Conservation (phyloP, 768 basidiomycete species). For the Suillus brevipes region DNA sequence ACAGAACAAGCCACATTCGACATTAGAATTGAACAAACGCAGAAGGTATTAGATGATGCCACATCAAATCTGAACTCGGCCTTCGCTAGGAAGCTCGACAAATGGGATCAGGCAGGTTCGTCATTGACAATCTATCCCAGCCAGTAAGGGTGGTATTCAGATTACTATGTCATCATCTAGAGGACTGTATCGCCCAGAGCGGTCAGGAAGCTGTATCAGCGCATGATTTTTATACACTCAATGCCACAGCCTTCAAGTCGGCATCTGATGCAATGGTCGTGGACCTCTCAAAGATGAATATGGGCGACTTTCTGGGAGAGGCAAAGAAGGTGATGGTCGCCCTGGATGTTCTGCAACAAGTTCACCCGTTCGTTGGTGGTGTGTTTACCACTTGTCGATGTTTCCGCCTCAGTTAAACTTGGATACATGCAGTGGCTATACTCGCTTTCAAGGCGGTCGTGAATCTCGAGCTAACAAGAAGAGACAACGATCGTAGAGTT, state of each 20-base stretch:
- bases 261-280: neutral
- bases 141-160: too few species aligned
- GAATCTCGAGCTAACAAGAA: conserved; percentile 46
- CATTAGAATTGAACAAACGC: neutral
- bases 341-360: conserved; percentile 27
- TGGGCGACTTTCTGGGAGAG: conserved; percentile 23
- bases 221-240: conserved; percentile 1
- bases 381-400: neutral
- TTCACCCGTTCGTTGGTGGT: conserved; percentile 32
- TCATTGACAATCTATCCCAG: neutral
- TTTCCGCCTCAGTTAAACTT: neutral
- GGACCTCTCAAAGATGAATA: conserved; percentile 4
- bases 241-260: conserved; percentile 3
- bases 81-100: neutral
- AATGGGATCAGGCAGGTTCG: neutral
- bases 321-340: conserved; percentile 25
- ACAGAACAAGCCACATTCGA: neutral
- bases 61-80: neutral
- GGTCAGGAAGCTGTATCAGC: neutral
- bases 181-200: neutral
- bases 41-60: neutral
- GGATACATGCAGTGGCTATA: conserved; percentile 41
- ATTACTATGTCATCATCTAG: neutral
- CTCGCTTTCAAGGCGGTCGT: conserved; percentile 51
- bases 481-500: conserved; percentile 54